These are phyloP conservation scores for Boletus rubescentipes DNA, from an alignment of 768 basidiomycete genomes.

Conservation along the genomic window DNA sequence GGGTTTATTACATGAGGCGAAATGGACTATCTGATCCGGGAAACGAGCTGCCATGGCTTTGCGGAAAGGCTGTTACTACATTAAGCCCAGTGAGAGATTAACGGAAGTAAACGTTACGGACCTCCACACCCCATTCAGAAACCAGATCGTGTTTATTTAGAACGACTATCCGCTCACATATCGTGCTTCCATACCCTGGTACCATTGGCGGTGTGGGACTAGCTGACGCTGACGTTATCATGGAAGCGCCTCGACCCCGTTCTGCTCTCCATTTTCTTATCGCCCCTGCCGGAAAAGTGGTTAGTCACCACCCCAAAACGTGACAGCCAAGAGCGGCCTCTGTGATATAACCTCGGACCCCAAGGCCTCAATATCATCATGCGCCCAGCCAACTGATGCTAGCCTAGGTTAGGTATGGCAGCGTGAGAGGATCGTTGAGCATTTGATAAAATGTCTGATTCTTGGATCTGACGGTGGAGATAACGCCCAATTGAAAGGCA, in stretches of 20 bases:
- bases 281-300: conserved; percentile 43
- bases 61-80: conserved; percentile 60
- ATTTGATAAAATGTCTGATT: conserved; percentile 21
- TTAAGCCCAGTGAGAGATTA: conserved; percentile 8
- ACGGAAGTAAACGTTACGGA: conserved; percentile 31
- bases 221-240: conserved; percentile 38
- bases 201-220: neutral
- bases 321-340: conserved; percentile 6
- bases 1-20: conserved; percentile 69
- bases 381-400: conserved; percentile 10
- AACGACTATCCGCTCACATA: conserved; percentile 86
- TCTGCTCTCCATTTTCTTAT: conserved; percentile 68
- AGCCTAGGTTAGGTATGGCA: conserved; percentile 8
- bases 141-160: conserved; percentile 94
- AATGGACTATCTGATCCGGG: conserved; percentile 66
- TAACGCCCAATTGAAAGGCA: neutral
- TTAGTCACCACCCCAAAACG: conserved; percentile 21
- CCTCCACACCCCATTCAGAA: conserved; percentile 84
- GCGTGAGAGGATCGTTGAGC: conserved; percentile 22
- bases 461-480: conserved; percentile 6
- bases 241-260: conserved; percentile 54
- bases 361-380: conserved; percentile 15
- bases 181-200: conserved; percentile 27
- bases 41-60: conserved; percentile 69
- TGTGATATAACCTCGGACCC: conserved; percentile 10